Evolutionary conservation across 2,329 filamentous ascomycete genomes (phyloP), one percentile per base, ranked within the genome.

Genomic region (Fusarium proliferatum): DNA sequence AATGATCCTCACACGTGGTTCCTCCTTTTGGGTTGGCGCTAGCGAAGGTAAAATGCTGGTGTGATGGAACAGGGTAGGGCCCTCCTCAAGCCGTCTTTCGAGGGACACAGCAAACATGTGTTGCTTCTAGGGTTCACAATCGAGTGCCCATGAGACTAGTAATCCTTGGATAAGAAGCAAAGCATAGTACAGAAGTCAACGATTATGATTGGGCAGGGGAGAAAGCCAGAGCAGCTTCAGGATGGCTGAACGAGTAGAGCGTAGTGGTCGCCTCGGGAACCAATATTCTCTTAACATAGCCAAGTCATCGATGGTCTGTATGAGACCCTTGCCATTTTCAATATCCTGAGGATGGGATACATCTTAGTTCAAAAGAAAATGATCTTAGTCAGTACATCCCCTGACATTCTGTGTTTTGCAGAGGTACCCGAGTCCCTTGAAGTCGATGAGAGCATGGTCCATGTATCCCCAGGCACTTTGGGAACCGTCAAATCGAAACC

Each of bases 61-160:
- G 26, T 30, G 13, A 30, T 30, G 26, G 2, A 49, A n/a, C 9
- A 30, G 45, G 19, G 26, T 6, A 30, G 19, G 5, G 2, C 26
- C 9, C 4, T 21, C 26, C 13, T 21, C 5, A 1, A 30, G 13
- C 46, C 28, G 28, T 33, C 2, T n/a, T 49, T 49, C 9, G 3
- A 33, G 5, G 7, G 10, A 11, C 28, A 33, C 46, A 33, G 21
- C 15, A 49, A n/a, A 17, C 7, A 12, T n/a, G 0, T n/a, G 10
- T n/a, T 30, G 15, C 21, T 12, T n/a, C 3, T 3, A n/a, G 10
- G 1, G 6, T 49, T n/a, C 13, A 33, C 0, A 3, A 0, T 12
- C n/a, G 7, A 33, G 28, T 3, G 10, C 21, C 10, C 9, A 10
- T 4, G 10, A 12, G 3, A n/a, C 15, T 33, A 7, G 6, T 3